A percentile compares a stretch with the other conserved stretches of the same genome.
phyloP scores from a whole-genome alignment of 2,329 filamentous ascomycete species.

The Amauroascus niger region DNA sequence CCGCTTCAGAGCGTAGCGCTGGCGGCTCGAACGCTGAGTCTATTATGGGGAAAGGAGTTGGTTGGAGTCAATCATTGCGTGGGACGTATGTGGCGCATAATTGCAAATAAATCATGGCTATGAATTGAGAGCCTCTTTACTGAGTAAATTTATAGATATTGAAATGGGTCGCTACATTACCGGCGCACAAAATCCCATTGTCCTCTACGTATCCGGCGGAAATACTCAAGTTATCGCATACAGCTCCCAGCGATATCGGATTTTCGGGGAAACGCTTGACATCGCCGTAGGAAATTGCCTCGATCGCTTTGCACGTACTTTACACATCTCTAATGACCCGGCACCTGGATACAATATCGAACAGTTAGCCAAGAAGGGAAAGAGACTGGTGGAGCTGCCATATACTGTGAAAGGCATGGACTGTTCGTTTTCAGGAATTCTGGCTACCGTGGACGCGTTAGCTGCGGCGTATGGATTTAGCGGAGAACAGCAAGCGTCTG shows the following conservation, averaged over 20 bases:
- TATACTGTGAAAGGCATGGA: slow-evolving; percentile 99
- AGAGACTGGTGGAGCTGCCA: slow-evolving; percentile 70
- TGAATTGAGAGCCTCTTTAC: background rate
- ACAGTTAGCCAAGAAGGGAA: slow-evolving; percentile 69
- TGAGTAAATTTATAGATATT: slow-evolving; percentile 50
- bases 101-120: background rate
- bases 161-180: slow-evolving; percentile 97
- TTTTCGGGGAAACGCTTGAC: slow-evolving; percentile 95
- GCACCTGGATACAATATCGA: slow-evolving; percentile 98
- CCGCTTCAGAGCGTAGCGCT: slow-evolving; percentile 80
- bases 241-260: slow-evolving; percentile 85
- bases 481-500: slow-evolving; percentile 21
- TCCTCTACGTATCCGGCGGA: slow-evolving; percentile 88
- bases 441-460: slow-evolving; percentile 71
- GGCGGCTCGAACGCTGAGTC: slow-evolving; percentile 66
- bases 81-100: slow-evolving; percentile 48
- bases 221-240: slow-evolving; percentile 99
- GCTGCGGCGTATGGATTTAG: slow-evolving; percentile 45
- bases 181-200: slow-evolving; percentile 79
- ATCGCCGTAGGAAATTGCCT: slow-evolving; percentile 97
- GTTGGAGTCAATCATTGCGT: slow-evolving; percentile 97
- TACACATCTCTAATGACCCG: slow-evolving; percentile 88
- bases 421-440: slow-evolving; percentile 86
- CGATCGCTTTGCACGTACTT: slow-evolving; percentile 84
- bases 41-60: slow-evolving; percentile 81